phyloP scores from a whole-genome alignment of 116 monocot species.

The Trichopus zeylanicus region DNA sequence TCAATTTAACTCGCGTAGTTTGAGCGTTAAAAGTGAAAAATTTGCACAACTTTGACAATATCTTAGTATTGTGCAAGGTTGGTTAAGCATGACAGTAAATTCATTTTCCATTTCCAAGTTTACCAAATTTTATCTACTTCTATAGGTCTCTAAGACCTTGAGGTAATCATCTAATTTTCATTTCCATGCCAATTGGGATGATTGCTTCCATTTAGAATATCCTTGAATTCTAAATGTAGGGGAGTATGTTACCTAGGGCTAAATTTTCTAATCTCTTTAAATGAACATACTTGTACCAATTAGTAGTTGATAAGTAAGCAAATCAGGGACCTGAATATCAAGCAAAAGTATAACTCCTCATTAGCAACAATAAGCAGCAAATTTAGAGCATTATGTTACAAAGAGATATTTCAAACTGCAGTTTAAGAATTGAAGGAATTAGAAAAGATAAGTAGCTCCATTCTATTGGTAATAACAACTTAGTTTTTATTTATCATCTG shows the following conservation, averaged over 20 bases:
- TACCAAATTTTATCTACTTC: not conserved
- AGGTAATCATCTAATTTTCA: too few relatives aligned
- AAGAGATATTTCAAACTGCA: too few relatives aligned
- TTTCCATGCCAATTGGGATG: too few relatives aligned
- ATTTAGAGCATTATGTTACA: slow-evolving; percentile 2
- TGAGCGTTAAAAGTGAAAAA: too few relatives aligned
- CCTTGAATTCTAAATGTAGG: not conserved
- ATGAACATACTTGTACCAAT: slow-evolving; percentile 77
- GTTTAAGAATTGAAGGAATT: too few relatives aligned
- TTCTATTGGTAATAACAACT: too few relatives aligned
- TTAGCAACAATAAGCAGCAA: not conserved
- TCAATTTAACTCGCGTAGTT: too few relatives aligned
- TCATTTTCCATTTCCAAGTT: not conserved
- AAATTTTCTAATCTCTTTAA: slow-evolving; percentile 87
- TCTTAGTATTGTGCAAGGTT: too few relatives aligned
- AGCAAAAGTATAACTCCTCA: slow-evolving; percentile 6
- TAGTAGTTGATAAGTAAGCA: slow-evolving; percentile 87
- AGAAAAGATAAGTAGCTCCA: too few relatives aligned
- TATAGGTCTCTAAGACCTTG: not conserved
- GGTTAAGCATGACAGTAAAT: not conserved
- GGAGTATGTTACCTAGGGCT: slow-evolving; percentile 45
- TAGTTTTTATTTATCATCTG: too few relatives aligned
- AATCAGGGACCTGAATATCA: slow-evolving; percentile 57
- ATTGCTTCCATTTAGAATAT: too few relatives aligned
- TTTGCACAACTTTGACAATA: too few relatives aligned